A percentile compares a stretch with the other conserved stretches of the same genome.
Evolutionary conservation across 441 rosid species (phyloP).

Genomic region (Jatropha multifida): DNA sequence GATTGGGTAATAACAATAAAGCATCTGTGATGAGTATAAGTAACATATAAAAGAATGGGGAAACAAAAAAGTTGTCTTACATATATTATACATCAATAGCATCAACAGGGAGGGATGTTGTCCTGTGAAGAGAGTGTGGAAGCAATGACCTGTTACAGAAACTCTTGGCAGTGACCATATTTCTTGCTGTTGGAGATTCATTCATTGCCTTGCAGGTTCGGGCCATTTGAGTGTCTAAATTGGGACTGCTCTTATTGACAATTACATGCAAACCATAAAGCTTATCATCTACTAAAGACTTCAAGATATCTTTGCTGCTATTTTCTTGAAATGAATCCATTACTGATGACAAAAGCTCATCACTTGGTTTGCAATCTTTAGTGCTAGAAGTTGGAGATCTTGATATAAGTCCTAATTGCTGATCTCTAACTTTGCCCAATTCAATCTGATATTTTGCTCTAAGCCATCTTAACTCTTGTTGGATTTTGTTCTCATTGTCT

Average conservation of each 20-base stretch:
- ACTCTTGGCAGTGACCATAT: conserved; percentile 28
- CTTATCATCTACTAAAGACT: conserved; percentile 7
- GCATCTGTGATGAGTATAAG: conserved; percentile 28
- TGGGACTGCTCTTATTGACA: conserved; percentile 26
- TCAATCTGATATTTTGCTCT: conserved; percentile 66
- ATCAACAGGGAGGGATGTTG: conserved; percentile 72
- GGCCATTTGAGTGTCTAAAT: conserved; percentile 32
- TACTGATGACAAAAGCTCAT: conserved; percentile 15
- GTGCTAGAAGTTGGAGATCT: conserved; percentile 23
- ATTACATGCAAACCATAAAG: conserved; percentile 22
- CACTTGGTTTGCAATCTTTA: conserved; percentile 17
- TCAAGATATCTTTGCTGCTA: conserved; percentile 18
- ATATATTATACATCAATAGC: conserved; percentile 55
- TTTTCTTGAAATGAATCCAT: conserved; percentile 22
- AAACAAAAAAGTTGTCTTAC: conserved; percentile 5
- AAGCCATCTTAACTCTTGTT: conserved; percentile 68
- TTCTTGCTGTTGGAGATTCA: conserved; percentile 26
- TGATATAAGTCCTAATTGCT: conserved; percentile 34
- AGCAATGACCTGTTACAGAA: conserved; percentile 38
- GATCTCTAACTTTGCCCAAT: conserved; percentile 54
- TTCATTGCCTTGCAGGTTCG: conserved; percentile 27
- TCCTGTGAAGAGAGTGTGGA: conserved; percentile 56
- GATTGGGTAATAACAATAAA: conserved; percentile 21
- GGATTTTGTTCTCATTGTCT: conserved; percentile 43
- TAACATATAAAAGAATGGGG: conserved; percentile 35